These are phyloP conservation scores for apple (Malus domestica) DNA, from an alignment of 306 rosid species.

Conservation along the genomic window DNA sequence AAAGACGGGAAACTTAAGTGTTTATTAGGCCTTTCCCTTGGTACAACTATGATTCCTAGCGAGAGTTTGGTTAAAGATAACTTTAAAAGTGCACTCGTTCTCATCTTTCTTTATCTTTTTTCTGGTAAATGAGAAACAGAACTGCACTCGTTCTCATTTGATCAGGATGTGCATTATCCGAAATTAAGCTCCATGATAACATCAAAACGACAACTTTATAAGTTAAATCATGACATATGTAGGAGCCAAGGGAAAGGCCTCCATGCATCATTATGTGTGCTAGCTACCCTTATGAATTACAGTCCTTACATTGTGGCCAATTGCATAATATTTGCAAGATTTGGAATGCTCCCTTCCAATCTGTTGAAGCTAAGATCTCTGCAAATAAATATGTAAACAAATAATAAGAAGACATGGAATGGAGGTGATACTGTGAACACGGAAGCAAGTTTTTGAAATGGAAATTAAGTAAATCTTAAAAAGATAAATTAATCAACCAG, in stretches of 20 bases:
- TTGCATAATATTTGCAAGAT: not conserved
- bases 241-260: not conserved
- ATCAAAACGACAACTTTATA: not conserved
- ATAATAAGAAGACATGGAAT: not conserved
- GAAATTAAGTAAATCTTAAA: not conserved
- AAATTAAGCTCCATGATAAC: not conserved
- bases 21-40: not conserved
- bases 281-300: not conserved
- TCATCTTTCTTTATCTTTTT: not conserved
- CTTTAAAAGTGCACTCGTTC: no score
- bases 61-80: not conserved
- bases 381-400: not conserved
- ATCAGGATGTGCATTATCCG: not conserved
- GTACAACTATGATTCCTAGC: not conserved
- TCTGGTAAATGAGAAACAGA: not conserved
- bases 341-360: slow-evolving; percentile 16
- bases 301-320: slow-evolving; percentile 17
- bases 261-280: not conserved
- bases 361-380: slow-evolving; percentile 31
- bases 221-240: not conserved
- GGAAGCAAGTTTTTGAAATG: not conserved
- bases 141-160: not conserved
- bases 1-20: not conserved
- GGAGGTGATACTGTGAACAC: not conserved
- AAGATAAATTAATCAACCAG: not conserved